Base-by-base conservation (phyloP, 2,329 filamentous ascomycete genomes). In the Phialophora macrospora region DNA sequence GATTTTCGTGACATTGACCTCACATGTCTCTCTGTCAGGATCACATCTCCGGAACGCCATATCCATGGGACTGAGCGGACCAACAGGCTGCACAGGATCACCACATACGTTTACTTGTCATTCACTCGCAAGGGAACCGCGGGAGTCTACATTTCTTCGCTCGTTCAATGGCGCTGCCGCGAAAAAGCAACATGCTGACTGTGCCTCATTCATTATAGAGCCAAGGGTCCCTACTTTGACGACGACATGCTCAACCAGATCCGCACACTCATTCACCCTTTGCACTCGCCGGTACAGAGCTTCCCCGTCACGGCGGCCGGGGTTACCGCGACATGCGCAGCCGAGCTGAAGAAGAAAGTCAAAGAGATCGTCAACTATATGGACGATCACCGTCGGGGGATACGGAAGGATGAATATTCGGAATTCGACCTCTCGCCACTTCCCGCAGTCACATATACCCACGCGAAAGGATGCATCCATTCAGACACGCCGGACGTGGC, bases 401-500 rank as follows among this genome's bases (percentile, higher is more conserved):
- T n/a, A 2, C 38, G 2, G 4, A 44, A 44, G 38, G 1, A 7
- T n/a, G 2, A 2, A n/a, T 44, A 44, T 20, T 44, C 38, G 38
- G 38, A 44, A 20, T 44, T 44, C 6, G 38, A 44, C 38, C 38
- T n/a, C 5, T n/a, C 38, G 20, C 65, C 62, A 2, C 3, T 32
- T 14, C 64, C 64, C 41, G 20, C 30, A 3, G 34, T 70, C 60
- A 51, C 28, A 5, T 70, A 66, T 38, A 58, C 52, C 0, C 68
- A 68, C 49, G 63, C 38, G n/a, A 59, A 38, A 17, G 68, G 66
- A 9, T 68, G 68, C 24, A 30, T 62, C 41, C 44, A 57, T 22
- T 63, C 59, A 0, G 54, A 59, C 12, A 17, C 57, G 14, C 67
- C 67, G 7, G 55, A 65, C 6, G 48, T 66, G 28, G 55, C 65